Conservation (phyloP, 148 eudicot genomes). For the Camellia sinensis region DNA sequence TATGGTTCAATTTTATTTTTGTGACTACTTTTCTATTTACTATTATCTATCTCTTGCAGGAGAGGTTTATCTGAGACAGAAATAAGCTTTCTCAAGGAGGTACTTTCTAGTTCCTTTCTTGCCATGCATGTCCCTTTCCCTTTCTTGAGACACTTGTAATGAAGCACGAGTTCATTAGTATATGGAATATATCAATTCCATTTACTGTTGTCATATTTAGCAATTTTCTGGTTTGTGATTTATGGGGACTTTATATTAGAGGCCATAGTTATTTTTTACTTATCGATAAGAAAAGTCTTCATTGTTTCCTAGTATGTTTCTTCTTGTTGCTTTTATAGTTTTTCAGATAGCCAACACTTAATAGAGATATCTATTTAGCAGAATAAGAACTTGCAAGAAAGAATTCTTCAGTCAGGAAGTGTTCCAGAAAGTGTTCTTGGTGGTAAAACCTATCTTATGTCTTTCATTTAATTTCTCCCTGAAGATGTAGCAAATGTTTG, state of each 20-base stretch:
- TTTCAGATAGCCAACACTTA: slow-evolving; percentile 14
- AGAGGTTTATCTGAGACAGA: slow-evolving; percentile 91
- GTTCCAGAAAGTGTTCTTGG: slow-evolving; percentile 61
- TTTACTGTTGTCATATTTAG: not conserved
- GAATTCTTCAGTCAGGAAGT: slow-evolving; percentile 63
- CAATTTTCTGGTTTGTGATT: not conserved
- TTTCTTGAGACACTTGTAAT: not conserved
- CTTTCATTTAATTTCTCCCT: not conserved
- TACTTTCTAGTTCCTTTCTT: slow-evolving; percentile 22
- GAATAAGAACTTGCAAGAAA: slow-evolving; percentile 70
- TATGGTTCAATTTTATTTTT: not conserved
- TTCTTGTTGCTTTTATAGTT: not conserved
- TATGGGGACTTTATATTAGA: not conserved
- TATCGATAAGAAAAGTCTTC: not conserved
- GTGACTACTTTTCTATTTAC: not conserved
- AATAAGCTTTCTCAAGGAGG: slow-evolving; percentile 74
- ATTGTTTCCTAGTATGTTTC: not conserved
- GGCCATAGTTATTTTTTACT: not conserved
- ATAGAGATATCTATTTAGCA: slow-evolving; percentile 27
- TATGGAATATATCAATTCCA: not conserved
- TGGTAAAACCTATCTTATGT: slow-evolving; percentile 32
- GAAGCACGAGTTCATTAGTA: not conserved
- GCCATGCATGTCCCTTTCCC: slow-evolving; percentile 2
- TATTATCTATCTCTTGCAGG: slow-evolving; percentile 44
- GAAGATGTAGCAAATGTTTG: slow-evolving; percentile 9